These are phyloP conservation scores for Euclidium syriacum DNA, from an alignment of 345 rosid species.

Conservation along the genomic window DNA sequence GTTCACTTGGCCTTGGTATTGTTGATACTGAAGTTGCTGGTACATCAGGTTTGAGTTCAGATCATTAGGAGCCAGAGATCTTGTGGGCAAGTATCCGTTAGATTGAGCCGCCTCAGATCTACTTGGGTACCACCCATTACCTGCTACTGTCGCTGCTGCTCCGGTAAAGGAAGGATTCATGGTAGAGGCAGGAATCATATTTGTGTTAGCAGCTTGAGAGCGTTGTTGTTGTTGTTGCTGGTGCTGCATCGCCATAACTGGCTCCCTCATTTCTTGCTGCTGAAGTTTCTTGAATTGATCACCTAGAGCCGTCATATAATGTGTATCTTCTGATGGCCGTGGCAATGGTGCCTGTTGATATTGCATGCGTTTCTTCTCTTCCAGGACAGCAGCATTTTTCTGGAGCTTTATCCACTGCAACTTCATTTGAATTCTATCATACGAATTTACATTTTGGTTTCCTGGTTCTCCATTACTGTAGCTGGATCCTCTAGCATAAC, in stretches of 20 bases:
- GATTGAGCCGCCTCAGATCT: conserved; percentile 48
- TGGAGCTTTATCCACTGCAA: conserved; percentile 58
- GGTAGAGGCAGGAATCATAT: conserved; percentile 44
- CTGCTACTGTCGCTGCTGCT: conserved; percentile 37
- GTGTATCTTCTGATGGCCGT: conserved; percentile 48
- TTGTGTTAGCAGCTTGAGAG: conserved; percentile 42
- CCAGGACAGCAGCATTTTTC: conserved; percentile 34
- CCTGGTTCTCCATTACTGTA: conserved; percentile 33
- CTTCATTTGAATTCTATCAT: conserved; percentile 53
- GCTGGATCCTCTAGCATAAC: conserved; percentile 46
- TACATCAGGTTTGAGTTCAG: conserved; percentile 45
- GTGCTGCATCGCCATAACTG: conserved; percentile 68
- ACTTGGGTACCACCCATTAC: conserved; percentile 45
- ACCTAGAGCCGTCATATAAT: conserved; percentile 38
- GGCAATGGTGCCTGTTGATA: conserved; percentile 48
- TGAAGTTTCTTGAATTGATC: conserved; percentile 55
- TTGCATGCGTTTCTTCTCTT: conserved; percentile 52
- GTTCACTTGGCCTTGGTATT: conserved; percentile 44
- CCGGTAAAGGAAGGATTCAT: conserved; percentile 49
- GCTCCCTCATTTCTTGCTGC: conserved; percentile 62
- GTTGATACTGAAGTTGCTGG: conserved; percentile 56
- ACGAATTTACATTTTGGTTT: conserved; percentile 40
- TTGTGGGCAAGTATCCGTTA: conserved; percentile 45
- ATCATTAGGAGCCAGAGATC: conserved; percentile 37
- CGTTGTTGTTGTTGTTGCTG: conserved; percentile 35